Percentiles rank a stretch among this genome's conserved stretches.
Evolutionary conservation across 2,329 filamentous ascomycete species (phyloP).

Genomic region (Mycosphaerella arachidis): DNA sequence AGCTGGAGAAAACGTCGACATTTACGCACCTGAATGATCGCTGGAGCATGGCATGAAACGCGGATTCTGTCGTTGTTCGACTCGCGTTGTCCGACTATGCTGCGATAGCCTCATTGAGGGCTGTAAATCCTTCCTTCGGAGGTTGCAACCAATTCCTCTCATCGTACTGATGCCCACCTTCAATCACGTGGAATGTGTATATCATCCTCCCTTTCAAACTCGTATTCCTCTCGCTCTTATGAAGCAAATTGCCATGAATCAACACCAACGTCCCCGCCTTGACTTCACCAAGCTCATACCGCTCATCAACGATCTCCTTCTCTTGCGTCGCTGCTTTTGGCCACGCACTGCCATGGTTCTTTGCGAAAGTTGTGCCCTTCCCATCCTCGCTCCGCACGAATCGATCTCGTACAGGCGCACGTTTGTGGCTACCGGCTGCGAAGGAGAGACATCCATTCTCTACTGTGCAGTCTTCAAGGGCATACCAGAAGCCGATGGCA

Average conservation of each 20-base stretch:
- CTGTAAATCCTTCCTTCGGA: conserved; percentile 65
- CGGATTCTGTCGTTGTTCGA: not conserved
- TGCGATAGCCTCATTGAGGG: conserved; percentile 22
- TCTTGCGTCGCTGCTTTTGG: conserved; percentile 33
- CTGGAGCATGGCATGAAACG: not conserved
- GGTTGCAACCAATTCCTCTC: conserved; percentile 90
- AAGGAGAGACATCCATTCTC: conserved; percentile 90
- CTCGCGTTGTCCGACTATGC: not conserved
- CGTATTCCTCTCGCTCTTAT: conserved; percentile 91
- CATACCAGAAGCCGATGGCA: conserved; percentile 96
- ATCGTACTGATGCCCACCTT: conserved; percentile 76
- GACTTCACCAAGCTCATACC: conserved; percentile 78
- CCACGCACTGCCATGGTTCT: conserved; percentile 55
- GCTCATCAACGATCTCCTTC: conserved; percentile 40
- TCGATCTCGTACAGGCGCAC: conserved; percentile 64
- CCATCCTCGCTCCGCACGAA: conserved; percentile 65
- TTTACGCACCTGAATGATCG: not conserved
- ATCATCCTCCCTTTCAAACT: conserved; percentile 85
- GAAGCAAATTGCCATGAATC: conserved; percentile 91
- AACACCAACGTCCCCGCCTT: conserved; percentile 86
- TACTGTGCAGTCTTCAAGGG: conserved; percentile 81
- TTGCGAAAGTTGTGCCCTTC: conserved; percentile 54
- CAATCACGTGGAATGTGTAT: conserved; percentile 96
- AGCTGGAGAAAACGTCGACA: not conserved
- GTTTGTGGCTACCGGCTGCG: conserved; percentile 73